Conservation (phyloP, 345 rosid genomes). For the Hibiscus tridactylites region DNA sequence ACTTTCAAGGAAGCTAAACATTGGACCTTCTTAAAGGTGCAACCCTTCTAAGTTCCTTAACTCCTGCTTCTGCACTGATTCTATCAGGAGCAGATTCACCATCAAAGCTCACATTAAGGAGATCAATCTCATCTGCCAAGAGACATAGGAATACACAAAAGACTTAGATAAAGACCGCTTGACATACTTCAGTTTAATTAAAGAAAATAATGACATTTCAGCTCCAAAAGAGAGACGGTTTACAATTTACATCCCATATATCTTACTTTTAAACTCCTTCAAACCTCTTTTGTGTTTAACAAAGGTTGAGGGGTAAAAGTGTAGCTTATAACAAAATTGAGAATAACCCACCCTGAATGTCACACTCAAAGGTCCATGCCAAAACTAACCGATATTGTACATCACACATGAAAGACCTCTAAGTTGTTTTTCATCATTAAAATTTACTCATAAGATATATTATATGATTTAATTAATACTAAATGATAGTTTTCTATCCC, state of each 20-base stretch:
- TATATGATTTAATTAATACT: not conserved
- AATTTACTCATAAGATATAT: not conserved
- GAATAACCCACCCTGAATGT: not conserved
- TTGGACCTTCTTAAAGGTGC: slow-evolving; percentile 70
- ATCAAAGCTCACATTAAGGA: slow-evolving; percentile 89
- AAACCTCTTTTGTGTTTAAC: too few relatives aligned
- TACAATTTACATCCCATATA: not conserved
- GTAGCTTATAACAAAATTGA: not conserved
- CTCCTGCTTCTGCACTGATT: slow-evolving; percentile 70
- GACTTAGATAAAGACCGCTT: not conserved
- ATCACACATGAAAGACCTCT: not conserved
- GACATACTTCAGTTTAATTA: not conserved
- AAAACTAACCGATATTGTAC: not conserved
- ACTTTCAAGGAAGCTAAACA: not conserved
- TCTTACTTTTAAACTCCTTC: too few relatives aligned
- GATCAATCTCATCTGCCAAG: slow-evolving; percentile 71
- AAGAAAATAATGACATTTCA: not conserved
- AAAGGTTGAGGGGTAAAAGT: not conserved
- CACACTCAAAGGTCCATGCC: not conserved
- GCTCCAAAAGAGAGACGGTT: not conserved
- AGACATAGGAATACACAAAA: slow-evolving; percentile 7
- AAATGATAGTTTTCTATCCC: not conserved
- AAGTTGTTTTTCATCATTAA: not conserved
- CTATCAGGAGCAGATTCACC: slow-evolving; percentile 88
- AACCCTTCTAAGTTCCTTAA: slow-evolving; percentile 56